Base-by-base conservation (phyloP, 768 basidiomycete genomes). In the Amanita phalloides region DNA sequence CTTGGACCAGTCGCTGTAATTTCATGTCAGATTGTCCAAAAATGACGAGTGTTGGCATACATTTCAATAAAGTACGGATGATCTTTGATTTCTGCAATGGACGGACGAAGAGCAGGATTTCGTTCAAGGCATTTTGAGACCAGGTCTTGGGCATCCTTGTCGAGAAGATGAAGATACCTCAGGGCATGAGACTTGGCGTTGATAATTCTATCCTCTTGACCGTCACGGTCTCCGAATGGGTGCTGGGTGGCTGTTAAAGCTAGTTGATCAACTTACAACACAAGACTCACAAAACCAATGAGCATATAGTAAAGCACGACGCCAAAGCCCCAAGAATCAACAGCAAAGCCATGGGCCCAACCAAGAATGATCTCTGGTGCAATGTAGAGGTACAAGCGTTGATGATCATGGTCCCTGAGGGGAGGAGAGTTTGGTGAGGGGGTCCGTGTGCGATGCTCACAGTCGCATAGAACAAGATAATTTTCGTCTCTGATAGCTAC, bases 271-370 rank as follows among this genome's bases (percentile, higher is more conserved):
- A n/a, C 25, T 26, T 11, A 30, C 26, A 51, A 32, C 68, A 23
- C 1, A 3, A 14, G 8, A 53, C 47, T 59, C 49, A 79, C 79
- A 59, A 58, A 64, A 25, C 75, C 75, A 26, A 71, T 68, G 39
- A 74, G 61, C 70, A 82, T 71, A 55, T 71, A 77, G 54, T 71
- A 73, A 36, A 82, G 50, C 35, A 78, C 51, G 58, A 76, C 59
- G 3, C 80, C 81, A 54, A 82, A 79, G 0, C 73, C 73, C 81
- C 81, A 84, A 55, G 71, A 74, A 61, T 84, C 81, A 17, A 77
- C 77, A 11, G 71, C 64, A 21, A 59, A 65, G 55, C 78, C 74
- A 48, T 77, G 72, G 13, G 66, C 58, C 81, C 81, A 84, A 0
- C 75, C 75, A 7, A 82, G 64, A 10, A 79, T 53, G 0, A 77